Evolutionary conservation across 148 eudicot genomes (phyloP), one percentile per base, ranked within the genome.

Genomic region (Nepenthes gracilis): DNA sequence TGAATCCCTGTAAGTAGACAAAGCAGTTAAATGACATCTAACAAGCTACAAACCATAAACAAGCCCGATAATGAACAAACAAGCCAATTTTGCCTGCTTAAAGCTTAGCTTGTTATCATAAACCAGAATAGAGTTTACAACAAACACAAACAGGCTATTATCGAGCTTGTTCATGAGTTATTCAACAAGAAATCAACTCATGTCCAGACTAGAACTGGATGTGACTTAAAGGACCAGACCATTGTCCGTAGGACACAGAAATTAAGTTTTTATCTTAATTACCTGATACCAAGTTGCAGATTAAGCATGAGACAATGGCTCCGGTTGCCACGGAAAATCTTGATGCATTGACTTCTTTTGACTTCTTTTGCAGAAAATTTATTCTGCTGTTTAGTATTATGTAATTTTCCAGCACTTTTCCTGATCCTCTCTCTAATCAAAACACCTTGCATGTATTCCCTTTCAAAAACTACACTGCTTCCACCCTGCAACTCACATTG

Each of bases 261-360:
- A 58, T 12, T 57, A 11, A 61, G 50, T 6, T 11, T 50, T 6
- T 1, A 14, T 9, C 15, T 4, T 38, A 40, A 57, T 66, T 82
- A 85, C 99, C 99, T 86, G 74, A 94, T 94, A 67, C 97, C 97
- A 63, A 86, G 90, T 64, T 94, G 99, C 65, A 94, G 79, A 69
- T 84, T 94, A 55, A 89, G 87, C 99, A 80, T 89, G 65, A 94
- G 75, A 72, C 61, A 81, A 66, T 79, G 84, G 78, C 95, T 86
- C 74, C 70, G 83, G 32, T 67, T 78, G 64, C 85, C 81, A 57
- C 72, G 61, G 64, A 81, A 72, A 49, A 86, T 71, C 64, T 62
- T 74, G 49, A 75, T 57, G 63, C 87, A 79, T 35, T 90, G 71
- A 60, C 43, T 78, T 53, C 49, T 86, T 69, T 79, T 73, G 60